A percentile compares a stretch with the other conserved stretches of the same genome.
phyloP scores from a whole-genome alignment of 257 asterid genomes.

The Coffea eugenioides region DNA sequence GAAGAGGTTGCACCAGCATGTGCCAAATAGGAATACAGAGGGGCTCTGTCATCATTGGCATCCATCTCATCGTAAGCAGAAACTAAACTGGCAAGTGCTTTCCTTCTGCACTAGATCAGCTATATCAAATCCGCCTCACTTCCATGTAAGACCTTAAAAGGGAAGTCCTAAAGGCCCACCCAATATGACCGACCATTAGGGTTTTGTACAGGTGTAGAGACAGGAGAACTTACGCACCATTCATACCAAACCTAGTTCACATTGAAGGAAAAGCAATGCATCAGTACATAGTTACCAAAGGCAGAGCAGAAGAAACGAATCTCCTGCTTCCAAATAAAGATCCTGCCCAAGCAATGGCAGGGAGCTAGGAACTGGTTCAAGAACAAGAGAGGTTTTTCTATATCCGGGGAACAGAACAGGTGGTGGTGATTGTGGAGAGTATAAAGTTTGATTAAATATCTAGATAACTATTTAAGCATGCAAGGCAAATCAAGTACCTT shows the following conservation, averaged over 20 bases:
- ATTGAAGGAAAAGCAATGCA: background rate
- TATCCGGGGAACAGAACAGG: too few species aligned
- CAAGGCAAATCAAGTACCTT: slow-evolving; percentile 49
- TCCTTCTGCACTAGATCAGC: background rate
- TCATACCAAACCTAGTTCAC: slow-evolving; percentile 86
- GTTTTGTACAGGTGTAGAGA: slow-evolving; percentile 76
- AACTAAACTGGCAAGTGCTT: background rate
- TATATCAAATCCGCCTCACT: background rate
- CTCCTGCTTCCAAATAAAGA: background rate
- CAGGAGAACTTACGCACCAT: slow-evolving; percentile 83
- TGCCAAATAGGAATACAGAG: background rate
- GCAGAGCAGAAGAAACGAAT: background rate
- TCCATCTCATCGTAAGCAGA: background rate
- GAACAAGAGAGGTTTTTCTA: background rate
- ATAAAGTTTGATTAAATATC: too few species aligned
- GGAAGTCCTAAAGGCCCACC: slow-evolving; percentile 61
- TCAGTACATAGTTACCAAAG: background rate
- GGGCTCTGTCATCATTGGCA: background rate
- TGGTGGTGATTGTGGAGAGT: too few species aligned
- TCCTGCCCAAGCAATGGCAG: background rate
- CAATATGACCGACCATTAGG: slow-evolving; percentile 90
- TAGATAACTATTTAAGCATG: background rate
- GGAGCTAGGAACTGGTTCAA: background rate
- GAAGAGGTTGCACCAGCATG: background rate
- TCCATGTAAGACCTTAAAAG: background rate